Evolutionary conservation across 2,329 filamentous ascomycete genomes (phyloP), one percentile per base, ranked within the genome.

Genomic region (Alternaria arbusti): DNA sequence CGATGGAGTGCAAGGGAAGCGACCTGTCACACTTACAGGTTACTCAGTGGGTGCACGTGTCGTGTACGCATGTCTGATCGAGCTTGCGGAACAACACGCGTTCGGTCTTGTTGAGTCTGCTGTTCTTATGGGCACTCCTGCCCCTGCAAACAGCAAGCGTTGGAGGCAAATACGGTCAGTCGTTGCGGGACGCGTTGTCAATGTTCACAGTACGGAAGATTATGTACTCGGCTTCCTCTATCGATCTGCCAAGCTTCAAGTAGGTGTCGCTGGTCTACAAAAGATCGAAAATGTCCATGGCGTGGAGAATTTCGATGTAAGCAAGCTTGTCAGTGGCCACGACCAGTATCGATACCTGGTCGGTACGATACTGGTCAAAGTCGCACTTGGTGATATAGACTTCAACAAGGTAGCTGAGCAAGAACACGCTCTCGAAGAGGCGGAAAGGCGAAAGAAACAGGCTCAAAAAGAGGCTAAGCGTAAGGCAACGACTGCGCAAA

Each of bases 151-250:
- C 54, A 81, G 86, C 1, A 85, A 85, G 3, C 87, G 91, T 64
- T 97, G 94, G 94, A 86, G 89, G 57, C 84, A 88, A 46, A 88
- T 97, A 69, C 88, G 93, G 23, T 88, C 88, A 49, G 92, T 94
- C 0, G 93, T 96, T 1, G 87, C 90, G 1, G 93, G 93, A 3
- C 87, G 91, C 62, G 85, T 97, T 10, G 90, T 96, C 68, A 97
- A 97, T 71, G 92, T 94, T 8, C 97, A 90, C 79, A 95, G 92
- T 4, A 88, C 90, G 54, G 94, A 96, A 66, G 94, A 97, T 79
- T 91, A 92, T 73, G 89, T 97, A 30, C 87, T 97, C 1, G 93
- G 89, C 1, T 94, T 97, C 74, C 84, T 97, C 12, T 97, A 97
- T 78, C 88, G 94, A 25, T 90, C 92, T 8, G 92, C 91, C 47